Evolutionary conservation across 163 green algal genomes (phyloP), one percentile per base, ranked within the genome.

Genomic region (Chlorella variabilis): DNA sequence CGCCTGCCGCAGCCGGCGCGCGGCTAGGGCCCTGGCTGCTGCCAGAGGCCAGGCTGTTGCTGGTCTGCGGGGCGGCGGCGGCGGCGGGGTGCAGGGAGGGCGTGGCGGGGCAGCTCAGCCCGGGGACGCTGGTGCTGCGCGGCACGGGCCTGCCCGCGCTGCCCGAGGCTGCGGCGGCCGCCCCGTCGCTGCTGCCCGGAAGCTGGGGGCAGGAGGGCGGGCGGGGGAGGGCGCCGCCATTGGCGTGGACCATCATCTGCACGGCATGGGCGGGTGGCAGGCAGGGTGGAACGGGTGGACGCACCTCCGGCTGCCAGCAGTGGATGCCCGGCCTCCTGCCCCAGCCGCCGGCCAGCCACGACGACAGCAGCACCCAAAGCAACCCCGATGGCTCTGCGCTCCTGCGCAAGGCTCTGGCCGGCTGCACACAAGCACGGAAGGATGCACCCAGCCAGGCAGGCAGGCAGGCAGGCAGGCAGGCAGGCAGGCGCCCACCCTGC

Each of bases 221-320:
- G 27, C 73, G 51, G 21, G 73, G 73, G 54, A 70, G 73, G 34
- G 33, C 39, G 21, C 73, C 73, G 56, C 73, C 73, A 21, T 80
- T 80, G 27, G 51, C 73, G 4, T 39, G 27, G 17, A 39, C 13
- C 73, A 80, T 80, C 73, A 80, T 80, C 36, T 71, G 73, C 36
- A 54, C 6, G 2, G 42, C 8, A 20, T 11, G 39, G 23, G 25
- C 27, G n/a, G 21, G 65, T 4, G 23, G n/a, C n/a, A n/a, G n/a
- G n/a, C n/a, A n/a, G n/a, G n/a, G n/a, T n/a, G n/a, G n/a, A n/a
- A n/a, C n/a, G n/a, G n/a, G n/a, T n/a, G n/a, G n/a, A n/a, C n/a
- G n/a, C n/a, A n/a, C n/a, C n/a, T n/a, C n/a, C n/a, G n/a, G n/a
- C n/a, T n/a, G n/a, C 18, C 54, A n/a, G 15, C 13, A 29, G 54